Evolutionary conservation across 306 rosid species (phyloP), one percentile per base, ranked within the genome.

Genomic region (Rubus parviflorus): DNA sequence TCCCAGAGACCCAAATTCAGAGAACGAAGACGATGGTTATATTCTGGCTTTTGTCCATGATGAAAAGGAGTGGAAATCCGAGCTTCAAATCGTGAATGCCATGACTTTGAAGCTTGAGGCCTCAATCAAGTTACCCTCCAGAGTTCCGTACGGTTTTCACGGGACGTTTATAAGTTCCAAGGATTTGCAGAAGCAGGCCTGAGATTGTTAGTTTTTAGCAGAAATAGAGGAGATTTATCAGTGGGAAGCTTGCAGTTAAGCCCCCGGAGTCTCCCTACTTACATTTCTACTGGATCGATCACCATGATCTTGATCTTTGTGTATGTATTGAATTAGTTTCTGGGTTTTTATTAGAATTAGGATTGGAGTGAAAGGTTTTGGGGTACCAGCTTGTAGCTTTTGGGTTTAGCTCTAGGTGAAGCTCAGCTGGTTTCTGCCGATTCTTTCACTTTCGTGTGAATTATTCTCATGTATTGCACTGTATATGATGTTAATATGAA

Each of bases 121-220:
- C 45, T 43, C 88, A 2, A 80, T 95, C n/a, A 56, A 89, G 76
- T 93, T 95, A 22, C 98, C 99, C 0, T 92, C 97, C 0, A 72
- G 99, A 19, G 99, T 95, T 64, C 99, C 99, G 0, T 95, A 92
- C 68, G 99, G 99, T 11, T 95, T 95, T 54, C 99, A 95, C 75
- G 99, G 99, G 19, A 95, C 98, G 13, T 95, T 95, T 82, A 89
- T 92, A 72, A 83, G 83, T 37, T 78, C 92, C 1, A 77, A 87
- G 63, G 94, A 91, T 63, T 72, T 95, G 65, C 73, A 54, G 83
- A 89, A 80, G 56, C 99, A 95, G 74, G 92, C 82, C 4, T 87
- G 68, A 80, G 10, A 14, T 42, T 19, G 41, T 54, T 53, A 54
- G 30, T 40, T n/a, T 6, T n/a, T 37, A 38, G 66, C 40, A 52